phyloP scores from a whole-genome alignment of 148 eudicot species.

The Camellia granthamiana region DNA sequence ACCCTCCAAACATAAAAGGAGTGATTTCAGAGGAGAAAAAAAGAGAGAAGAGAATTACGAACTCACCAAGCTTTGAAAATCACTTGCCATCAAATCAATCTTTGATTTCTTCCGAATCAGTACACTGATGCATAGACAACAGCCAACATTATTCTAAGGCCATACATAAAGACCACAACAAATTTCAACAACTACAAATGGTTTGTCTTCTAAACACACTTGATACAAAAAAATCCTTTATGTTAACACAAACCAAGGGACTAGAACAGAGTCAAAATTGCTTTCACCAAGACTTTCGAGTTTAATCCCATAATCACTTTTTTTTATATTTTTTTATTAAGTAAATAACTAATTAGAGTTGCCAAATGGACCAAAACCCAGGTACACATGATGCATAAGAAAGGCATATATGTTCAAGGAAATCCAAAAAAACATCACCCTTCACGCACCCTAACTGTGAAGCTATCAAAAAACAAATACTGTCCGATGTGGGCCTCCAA shows the following conservation, averaged over 20 bases:
- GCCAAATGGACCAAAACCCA: neutral
- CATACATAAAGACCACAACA: neutral
- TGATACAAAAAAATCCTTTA: neutral
- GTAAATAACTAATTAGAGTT: neutral
- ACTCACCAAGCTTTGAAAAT: conserved; percentile 75
- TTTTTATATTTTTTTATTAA: no score
- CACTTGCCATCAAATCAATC: conserved; percentile 73
- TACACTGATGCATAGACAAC: conserved; percentile 55
- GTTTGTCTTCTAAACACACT: neutral
- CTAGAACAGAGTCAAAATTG: neutral
- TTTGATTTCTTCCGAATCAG: conserved; percentile 72
- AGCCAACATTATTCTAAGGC: neutral
- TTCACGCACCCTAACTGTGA: neutral
- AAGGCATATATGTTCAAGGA: neutral
- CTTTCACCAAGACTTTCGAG: no score
- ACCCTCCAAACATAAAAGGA: neutral
- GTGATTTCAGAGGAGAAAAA: neutral
- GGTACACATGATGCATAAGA: neutral
- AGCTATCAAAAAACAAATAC: neutral
- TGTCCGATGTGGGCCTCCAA: neutral
- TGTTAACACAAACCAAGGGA: neutral
- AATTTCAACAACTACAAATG: neutral
- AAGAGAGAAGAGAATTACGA: neutral
- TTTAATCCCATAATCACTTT: no score
- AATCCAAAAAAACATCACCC: no score